Evolutionary conservation across 805 yeast genomes (phyloP).

Genomic region (Starmerella riodocensis): DNA sequence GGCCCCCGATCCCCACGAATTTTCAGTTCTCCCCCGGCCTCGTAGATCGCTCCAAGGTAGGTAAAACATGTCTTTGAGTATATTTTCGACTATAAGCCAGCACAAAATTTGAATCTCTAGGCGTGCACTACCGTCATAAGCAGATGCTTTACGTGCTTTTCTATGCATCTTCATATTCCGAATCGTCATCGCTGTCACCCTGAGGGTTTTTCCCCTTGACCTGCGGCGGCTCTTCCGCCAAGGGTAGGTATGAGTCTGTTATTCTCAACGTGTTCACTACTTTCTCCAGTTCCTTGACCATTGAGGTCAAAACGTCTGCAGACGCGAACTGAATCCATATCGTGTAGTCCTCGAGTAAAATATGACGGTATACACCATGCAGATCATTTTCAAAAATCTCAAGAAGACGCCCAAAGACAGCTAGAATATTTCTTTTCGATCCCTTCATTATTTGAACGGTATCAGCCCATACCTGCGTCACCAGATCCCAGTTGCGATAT

Average conservation of each 20-base stretch:
- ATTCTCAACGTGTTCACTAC: constrained; percentile 9
- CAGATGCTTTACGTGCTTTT: no score
- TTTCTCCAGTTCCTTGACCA: constrained; percentile 17
- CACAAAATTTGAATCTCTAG: background rate
- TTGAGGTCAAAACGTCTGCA: constrained; percentile 14
- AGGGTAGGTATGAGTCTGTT: constrained; percentile 4
- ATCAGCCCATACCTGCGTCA: constrained; percentile 59
- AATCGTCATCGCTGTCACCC: constrained; percentile 17
- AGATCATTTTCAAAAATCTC: constrained; percentile 48
- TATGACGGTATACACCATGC: constrained; percentile 19
- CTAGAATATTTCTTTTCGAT: constrained; percentile 57
- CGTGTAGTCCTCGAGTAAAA: constrained; percentile 21
- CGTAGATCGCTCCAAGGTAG: no score
- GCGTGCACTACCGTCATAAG: no score
- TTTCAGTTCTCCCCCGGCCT: no score
- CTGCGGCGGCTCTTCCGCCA: background rate
- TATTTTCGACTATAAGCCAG: background rate
- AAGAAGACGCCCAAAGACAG: constrained; percentile 44
- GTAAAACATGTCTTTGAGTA: no score
- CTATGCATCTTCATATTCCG: background rate
- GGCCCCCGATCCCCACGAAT: no score
- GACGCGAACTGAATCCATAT: constrained; percentile 23
- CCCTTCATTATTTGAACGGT: constrained; percentile 48
- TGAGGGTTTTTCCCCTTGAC: background rate
- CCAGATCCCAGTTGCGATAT: constrained; percentile 54